Base-by-base conservation (phyloP, 495 filamentous ascomycete species). In the Hyphodiscus hymeniophilus region DNA sequence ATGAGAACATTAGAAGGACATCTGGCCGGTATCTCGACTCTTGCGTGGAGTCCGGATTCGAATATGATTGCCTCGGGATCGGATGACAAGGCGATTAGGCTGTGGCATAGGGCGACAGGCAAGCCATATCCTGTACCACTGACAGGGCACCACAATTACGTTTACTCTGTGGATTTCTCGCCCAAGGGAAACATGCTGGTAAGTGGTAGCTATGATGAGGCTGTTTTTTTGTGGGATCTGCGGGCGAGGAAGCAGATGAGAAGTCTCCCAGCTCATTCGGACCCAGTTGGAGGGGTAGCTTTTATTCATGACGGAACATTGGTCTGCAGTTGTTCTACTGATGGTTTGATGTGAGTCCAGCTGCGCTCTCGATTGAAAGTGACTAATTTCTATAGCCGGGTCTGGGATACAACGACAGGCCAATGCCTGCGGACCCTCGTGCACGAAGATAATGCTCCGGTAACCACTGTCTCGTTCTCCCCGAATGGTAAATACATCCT, bases 171-270 rank as follows among this genome's bases (percentile, higher is more conserved):
- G 39, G 88, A 90, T 17, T 98, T 96, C 65, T 87, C 86, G 13
- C 92, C 94, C 1, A 95, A 95, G 65, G 94, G 92, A 31, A 97
- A 96, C 58, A 95, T 95, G 57, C 77, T 98, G 15, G 92, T 85
- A 31, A 90, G 85, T 48, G 94, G 92, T 15, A 91, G 86, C 56
- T 97, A 95, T 65, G 92, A 97, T 57, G 92, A 98, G 71, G 92
- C 94, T 7, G 85, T 98, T 0, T 94, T 95, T 54, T 66, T 97
- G 20, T 98, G 92, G 92, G 92, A 97, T 65, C 85, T 97, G 2
- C 77, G 92, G 0, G 82, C 87, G 0, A 87, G 85, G 3, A 68
- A 79, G 21, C 68, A 87, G 38, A 91, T 98, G 89, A 77, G 87
- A 40, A 89, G 85, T 40, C 73, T 97, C 35, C 92, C 92, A 3